Conservation (phyloP, 78 protist species). For the Dictyostelium purpureum region DNA sequence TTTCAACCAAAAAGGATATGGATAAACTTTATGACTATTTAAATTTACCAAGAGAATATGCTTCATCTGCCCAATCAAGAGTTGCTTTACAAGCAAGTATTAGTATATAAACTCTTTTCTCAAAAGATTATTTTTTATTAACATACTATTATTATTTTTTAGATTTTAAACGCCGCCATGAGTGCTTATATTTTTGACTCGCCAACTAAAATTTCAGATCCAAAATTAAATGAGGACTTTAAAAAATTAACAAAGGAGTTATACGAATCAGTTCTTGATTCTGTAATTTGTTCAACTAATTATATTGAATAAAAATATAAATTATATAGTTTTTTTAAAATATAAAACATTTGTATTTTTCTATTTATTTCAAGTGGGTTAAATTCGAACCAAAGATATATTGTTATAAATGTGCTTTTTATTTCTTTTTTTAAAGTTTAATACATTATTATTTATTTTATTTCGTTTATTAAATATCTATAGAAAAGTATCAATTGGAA, state of each 20-base stretch:
- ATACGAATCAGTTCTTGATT: constrained; percentile 55
- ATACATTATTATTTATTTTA: too few relatives aligned
- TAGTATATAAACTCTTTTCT: not conserved
- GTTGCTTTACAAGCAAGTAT: constrained; percentile 59
- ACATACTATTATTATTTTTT: too few relatives aligned
- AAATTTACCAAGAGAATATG: constrained; percentile 25
- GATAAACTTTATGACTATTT: constrained; percentile 13
- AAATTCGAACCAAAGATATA: too few relatives aligned
- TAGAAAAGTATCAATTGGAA: too few relatives aligned
- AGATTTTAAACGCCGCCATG: constrained; percentile 59
- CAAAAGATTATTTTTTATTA: not conserved
- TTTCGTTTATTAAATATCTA: too few relatives aligned
- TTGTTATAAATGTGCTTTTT: too few relatives aligned
- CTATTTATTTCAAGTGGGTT: too few relatives aligned
- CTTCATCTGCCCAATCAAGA: constrained; percentile 33
- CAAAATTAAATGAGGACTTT: constrained; percentile 41
- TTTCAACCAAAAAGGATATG: constrained; percentile 33
- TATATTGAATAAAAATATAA: constrained; percentile 2
- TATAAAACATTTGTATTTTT: too few relatives aligned
- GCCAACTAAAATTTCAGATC: not conserved
- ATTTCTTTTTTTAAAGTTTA: too few relatives aligned
- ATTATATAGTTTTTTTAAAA: too few relatives aligned
- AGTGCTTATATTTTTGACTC: constrained; percentile 37
- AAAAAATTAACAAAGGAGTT: constrained; percentile 14
- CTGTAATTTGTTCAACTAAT: constrained; percentile 51